A percentile compares a stretch with the other conserved stretches of the same genome.
These are phyloP conservation scores for Oenanthe javanica DNA, from an alignment of 140 eudicot species.

Conservation along the genomic window DNA sequence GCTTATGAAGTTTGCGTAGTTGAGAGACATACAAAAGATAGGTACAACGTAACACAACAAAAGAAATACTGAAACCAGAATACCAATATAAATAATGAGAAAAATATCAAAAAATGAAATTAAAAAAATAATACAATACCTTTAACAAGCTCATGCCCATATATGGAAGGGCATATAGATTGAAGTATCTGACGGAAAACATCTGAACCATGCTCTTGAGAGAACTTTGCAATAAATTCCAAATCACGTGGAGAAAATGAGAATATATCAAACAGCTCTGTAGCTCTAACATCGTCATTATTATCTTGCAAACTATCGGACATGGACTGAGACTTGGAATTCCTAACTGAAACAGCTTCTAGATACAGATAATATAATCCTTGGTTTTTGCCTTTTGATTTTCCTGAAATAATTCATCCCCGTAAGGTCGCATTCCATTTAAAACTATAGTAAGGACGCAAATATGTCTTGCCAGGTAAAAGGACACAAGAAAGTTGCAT, in stretches of 20 bases:
- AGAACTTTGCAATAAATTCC: conserved; percentile 66
- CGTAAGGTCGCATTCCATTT: neutral
- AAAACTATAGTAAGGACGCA: neutral
- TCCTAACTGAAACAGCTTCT: conserved; percentile 79
- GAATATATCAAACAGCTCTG: conserved; percentile 63
- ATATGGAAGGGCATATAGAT: conserved; percentile 92
- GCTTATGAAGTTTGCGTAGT: neutral
- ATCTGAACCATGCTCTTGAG: conserved; percentile 71
- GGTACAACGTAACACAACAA: neutral
- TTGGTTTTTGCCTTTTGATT: conserved; percentile 82
- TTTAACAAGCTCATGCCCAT: conserved; percentile 98
- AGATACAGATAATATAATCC: conserved; percentile 84
- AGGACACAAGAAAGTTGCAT: neutral
- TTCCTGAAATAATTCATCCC: conserved; percentile 37
- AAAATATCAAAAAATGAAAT: neutral
- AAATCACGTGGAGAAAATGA: conserved; percentile 75
- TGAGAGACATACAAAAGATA: neutral
- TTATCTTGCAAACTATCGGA: conserved; percentile 39
- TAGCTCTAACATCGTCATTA: conserved; percentile 33
- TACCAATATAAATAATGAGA: neutral
- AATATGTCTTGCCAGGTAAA: conserved; percentile 1
- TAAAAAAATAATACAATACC: conserved; percentile 31
- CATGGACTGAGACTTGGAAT: conserved; percentile 67
- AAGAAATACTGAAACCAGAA: neutral
- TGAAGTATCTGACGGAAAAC: conserved; percentile 81